These are phyloP conservation scores for Chaetomium strumarium DNA, from an alignment of 2,329 filamentous ascomycete species.

Conservation along the genomic window DNA sequence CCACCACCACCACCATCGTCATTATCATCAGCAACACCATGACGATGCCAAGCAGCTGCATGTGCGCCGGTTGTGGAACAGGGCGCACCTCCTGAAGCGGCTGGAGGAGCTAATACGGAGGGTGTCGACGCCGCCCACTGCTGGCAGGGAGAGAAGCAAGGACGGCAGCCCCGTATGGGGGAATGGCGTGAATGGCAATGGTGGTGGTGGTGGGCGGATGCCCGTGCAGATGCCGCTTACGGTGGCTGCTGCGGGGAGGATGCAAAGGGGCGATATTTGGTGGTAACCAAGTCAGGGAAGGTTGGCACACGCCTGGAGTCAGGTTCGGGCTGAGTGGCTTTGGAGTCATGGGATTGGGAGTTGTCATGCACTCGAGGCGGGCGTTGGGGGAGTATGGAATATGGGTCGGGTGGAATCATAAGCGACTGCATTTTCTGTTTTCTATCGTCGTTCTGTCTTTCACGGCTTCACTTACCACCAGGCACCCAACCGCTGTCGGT, in stretches of 20 bases:
- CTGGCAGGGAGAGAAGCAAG: not conserved
- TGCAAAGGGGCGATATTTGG: slow-evolving; percentile 14
- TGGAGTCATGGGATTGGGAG: no score
- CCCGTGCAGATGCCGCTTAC: slow-evolving; percentile 11
- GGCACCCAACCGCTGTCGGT: not conserved
- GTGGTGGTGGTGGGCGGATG: not conserved
- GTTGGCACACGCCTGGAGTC: not conserved
- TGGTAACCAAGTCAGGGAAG: slow-evolving; percentile 8
- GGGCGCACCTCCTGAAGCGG: slow-evolving; percentile 15
- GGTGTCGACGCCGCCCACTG: not conserved
- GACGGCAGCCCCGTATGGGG: not conserved
- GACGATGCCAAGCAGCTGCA: slow-evolving; percentile 19
- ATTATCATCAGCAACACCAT: not conserved
- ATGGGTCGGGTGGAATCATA: no score
- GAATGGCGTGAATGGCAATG: not conserved
- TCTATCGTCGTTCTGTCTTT: no score
- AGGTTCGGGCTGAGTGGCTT: no score
- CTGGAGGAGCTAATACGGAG: slow-evolving; percentile 19
- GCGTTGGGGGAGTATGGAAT: no score
- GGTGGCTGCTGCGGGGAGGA: not conserved
- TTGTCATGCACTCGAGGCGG: no score
- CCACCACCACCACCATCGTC: not conserved
- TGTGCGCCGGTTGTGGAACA: slow-evolving; percentile 25
- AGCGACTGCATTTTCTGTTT: no score
- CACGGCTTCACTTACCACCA: not conserved